Base-by-base conservation (phyloP, 208 protist species). In the Phytomonas francai region DNA sequence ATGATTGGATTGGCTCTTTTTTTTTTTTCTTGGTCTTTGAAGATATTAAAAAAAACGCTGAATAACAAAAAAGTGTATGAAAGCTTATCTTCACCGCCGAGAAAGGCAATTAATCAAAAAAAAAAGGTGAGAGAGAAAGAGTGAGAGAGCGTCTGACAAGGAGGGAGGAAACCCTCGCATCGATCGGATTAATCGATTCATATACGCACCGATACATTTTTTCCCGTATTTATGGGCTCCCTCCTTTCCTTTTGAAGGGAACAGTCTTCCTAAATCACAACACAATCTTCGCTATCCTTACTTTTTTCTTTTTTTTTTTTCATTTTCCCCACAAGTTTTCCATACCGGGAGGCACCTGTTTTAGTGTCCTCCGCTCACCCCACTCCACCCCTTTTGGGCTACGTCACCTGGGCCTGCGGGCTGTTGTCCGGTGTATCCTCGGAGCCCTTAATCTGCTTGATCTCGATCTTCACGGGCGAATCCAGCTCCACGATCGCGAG, bases 391-490 rank as follows among this genome's bases (percentile, higher is more conserved):
- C 25, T 63, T 67, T 62, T 67, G 34, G 45, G 65, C 51, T 77
- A 81, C 34, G 81, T 69, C 30, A 89, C 81, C 73, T 83, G 78
- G 2, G 80, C 68, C 63, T 89, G 79, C 29, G 88, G 82, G 56
- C 81, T 85, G 65, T 89, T 94, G 62, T 95, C 89, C 0, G 84
- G 84, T 3, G 86, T 92, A 63, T 95, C 89, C 73, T 92, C 86
- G 0, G 89, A 91, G 57, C 86, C 89, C 78, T 95, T 95, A 69
- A 95, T 88, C 63, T 92, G 86, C 77, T 95, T 95, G 31, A 93
- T 85, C 39, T 91, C 87, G 25, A 95, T 81, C 4, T 72, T 74
- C 42, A 95, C 87, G 9, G 90, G 90, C 29, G 85, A 68, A 69
- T 95, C 90, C 9, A 95, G 79, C 72, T 89, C 74, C 34, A 95